phyloP scores from a whole-genome alignment of 495 filamentous ascomycete genomes.

The Hypoxylon crocopeplum region DNA sequence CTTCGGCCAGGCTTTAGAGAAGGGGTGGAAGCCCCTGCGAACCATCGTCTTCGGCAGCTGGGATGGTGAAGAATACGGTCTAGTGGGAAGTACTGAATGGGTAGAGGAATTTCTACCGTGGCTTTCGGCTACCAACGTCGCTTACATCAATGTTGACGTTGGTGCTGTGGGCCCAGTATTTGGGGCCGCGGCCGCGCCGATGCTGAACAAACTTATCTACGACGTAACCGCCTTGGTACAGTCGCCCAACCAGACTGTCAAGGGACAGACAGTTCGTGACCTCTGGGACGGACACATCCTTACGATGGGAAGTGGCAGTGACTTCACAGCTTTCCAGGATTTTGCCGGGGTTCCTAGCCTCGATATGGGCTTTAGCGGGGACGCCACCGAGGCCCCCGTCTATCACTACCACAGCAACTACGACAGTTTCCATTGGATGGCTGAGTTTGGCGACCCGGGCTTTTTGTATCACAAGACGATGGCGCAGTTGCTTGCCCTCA shows the following conservation, averaged over 20 bases:
- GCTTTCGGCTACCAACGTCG: conserved; percentile 76
- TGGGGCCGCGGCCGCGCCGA: conserved; percentile 72
- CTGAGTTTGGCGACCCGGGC: conserved; percentile 78
- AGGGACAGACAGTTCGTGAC: conserved; percentile 76
- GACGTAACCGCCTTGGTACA: conserved; percentile 72
- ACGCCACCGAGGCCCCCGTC: conserved; percentile 47
- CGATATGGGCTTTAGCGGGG: conserved; percentile 78
- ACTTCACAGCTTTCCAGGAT: conserved; percentile 93
- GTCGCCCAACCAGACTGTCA: conserved; percentile 83
- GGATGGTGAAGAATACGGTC: conserved; percentile 94
- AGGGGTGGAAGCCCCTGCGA: conserved; percentile 88
- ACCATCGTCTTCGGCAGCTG: conserved; percentile 94
- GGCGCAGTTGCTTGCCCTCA: conserved; percentile 78
- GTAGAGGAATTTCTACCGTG: conserved; percentile 93
- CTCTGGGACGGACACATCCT: conserved; percentile 72
- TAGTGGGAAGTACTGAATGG: conserved; percentile 92
- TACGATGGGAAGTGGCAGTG: conserved; percentile 81
- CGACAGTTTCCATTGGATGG: conserved; percentile 91
- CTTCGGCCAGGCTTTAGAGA: conserved; percentile 77
- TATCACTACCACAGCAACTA: conserved; percentile 95
- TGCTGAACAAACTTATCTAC: conserved; percentile 78
- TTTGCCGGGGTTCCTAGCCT: conserved; percentile 86
- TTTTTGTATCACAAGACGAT: conserved; percentile 83
- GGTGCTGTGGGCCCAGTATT: conserved; percentile 77
- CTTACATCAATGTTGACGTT: conserved; percentile 91